A percentile compares a stretch with the other conserved stretches of the same genome.
Conservation (phyloP, 306 rosid species). For the Malus fusca region DNA sequence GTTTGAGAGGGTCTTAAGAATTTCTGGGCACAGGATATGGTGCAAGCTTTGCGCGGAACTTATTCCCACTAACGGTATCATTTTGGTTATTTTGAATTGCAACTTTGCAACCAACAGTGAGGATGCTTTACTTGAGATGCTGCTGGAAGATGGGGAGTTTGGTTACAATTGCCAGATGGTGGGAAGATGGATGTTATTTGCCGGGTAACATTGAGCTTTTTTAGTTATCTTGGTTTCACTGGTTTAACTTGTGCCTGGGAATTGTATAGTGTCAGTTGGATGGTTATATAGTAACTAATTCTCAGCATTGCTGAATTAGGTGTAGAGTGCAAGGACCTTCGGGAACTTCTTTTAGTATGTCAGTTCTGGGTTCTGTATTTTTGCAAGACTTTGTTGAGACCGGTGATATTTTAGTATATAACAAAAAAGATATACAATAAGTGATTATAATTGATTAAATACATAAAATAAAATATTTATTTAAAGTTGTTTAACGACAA, state of each 20-base stretch:
- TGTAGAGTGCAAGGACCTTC: conserved; percentile 8
- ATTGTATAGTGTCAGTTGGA: neutral
- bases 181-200: conserved; percentile 15
- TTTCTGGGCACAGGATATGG: conserved; percentile 9
- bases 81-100: conserved; percentile 17
- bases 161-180: conserved; percentile 18
- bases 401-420: too few relatives aligned
- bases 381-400: conserved; percentile 5
- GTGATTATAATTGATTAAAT: too few relatives aligned
- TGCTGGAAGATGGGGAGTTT: conserved; percentile 19
- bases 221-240: conserved; percentile 8
- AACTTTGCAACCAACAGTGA: conserved; percentile 13
- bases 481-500: too few relatives aligned
- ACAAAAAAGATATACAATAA: too few relatives aligned
- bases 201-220: conserved; percentile 16
- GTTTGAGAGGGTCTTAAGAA: conserved; percentile 2
- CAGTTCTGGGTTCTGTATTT: conserved; percentile 8
- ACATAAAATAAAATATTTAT: too few relatives aligned
- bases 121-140: conserved; percentile 7
- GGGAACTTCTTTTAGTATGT: conserved; percentile 17
- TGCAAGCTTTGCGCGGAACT: neutral
- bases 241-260: conserved; percentile 9
- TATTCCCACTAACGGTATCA: neutral
- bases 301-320: conserved; percentile 3
- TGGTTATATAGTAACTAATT: neutral